Percentiles rank a stretch among this genome's conserved stretches.
phyloP scores from a whole-genome alignment of 2,329 filamentous ascomycete species.

The Sphaerostilbella broomeana region DNA sequence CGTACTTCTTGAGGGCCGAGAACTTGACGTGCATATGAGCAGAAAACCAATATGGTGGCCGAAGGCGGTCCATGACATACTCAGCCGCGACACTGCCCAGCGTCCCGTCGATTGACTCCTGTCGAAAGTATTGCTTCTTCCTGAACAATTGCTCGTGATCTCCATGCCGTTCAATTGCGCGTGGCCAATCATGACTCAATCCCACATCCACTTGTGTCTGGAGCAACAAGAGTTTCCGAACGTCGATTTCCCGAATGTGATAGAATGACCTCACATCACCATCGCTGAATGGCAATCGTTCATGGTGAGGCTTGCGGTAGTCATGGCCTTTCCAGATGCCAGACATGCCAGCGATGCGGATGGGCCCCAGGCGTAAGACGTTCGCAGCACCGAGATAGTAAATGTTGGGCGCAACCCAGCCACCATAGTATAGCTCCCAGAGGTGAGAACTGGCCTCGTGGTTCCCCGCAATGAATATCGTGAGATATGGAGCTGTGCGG shows the following conservation, averaged over 20 bases:
- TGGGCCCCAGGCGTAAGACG: slow-evolving; percentile 71
- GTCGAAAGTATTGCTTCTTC: slow-evolving; percentile 66
- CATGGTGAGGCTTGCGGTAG: slow-evolving; percentile 75
- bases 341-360: slow-evolving; percentile 83
- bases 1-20: slow-evolving; percentile 58
- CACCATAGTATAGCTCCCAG: slow-evolving; percentile 90
- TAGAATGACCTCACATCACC: slow-evolving; percentile 79
- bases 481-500: slow-evolving; percentile 75
- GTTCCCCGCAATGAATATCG: slow-evolving; percentile 88
- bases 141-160: slow-evolving; percentile 61
- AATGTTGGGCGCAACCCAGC: slow-evolving; percentile 94
- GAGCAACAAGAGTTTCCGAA: slow-evolving; percentile 80
- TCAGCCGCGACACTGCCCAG: slow-evolving; percentile 76
- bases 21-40: slow-evolving; percentile 92
- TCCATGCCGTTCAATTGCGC: slow-evolving; percentile 72
- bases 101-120: slow-evolving; percentile 67
- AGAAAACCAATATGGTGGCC: slow-evolving; percentile 85
- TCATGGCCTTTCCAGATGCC: slow-evolving; percentile 94
- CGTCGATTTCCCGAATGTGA: slow-evolving; percentile 82
- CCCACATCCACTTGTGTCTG: slow-evolving; percentile 86
- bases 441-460: slow-evolving; percentile 89
- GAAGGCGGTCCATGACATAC: slow-evolving; percentile 71
- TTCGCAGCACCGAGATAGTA: slow-evolving; percentile 96
- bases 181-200: slow-evolving; percentile 93
- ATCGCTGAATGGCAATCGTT: slow-evolving; percentile 75